phyloP scores from a whole-genome alignment of 257 asterid species.

The Solanum clarkiae region DNA sequence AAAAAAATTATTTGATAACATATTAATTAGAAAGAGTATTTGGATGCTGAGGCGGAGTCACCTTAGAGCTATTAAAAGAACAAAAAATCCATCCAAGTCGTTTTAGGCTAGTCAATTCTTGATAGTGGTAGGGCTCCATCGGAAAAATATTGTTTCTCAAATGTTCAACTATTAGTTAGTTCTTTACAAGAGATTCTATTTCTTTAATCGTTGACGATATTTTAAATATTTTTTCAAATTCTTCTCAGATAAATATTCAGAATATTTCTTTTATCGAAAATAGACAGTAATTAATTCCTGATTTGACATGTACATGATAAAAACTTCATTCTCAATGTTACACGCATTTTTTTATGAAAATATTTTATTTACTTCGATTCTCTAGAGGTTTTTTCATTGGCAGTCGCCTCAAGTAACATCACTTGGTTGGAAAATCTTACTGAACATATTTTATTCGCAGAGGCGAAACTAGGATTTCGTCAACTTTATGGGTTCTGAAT shows the following conservation, averaged over 20 bases:
- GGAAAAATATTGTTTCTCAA: background rate
- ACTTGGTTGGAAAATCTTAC: background rate
- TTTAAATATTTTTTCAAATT: background rate
- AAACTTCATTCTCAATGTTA: background rate
- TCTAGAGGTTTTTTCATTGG: background rate
- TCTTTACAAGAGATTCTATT: background rate
- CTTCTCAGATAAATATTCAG: background rate
- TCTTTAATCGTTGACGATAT: background rate
- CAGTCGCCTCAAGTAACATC: too few species aligned
- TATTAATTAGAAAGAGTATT: background rate
- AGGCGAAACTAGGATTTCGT: too few species aligned
- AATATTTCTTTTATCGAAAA: background rate
- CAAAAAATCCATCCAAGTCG: background rate
- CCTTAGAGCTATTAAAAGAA: background rate
- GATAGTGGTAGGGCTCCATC: accelerated
- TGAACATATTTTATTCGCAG: background rate
- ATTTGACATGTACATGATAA: background rate
- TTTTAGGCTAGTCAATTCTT: background rate
- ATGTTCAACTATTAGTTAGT: background rate
- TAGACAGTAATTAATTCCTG: background rate
- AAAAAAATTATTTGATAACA: background rate
- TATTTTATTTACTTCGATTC: too few species aligned
- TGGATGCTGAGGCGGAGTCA: background rate
- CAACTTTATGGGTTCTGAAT: too few species aligned
- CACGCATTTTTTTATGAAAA: background rate